Evolutionary conservation across 768 basidiomycete genomes (phyloP).

Genomic region (Antrodiella citrinella): DNA sequence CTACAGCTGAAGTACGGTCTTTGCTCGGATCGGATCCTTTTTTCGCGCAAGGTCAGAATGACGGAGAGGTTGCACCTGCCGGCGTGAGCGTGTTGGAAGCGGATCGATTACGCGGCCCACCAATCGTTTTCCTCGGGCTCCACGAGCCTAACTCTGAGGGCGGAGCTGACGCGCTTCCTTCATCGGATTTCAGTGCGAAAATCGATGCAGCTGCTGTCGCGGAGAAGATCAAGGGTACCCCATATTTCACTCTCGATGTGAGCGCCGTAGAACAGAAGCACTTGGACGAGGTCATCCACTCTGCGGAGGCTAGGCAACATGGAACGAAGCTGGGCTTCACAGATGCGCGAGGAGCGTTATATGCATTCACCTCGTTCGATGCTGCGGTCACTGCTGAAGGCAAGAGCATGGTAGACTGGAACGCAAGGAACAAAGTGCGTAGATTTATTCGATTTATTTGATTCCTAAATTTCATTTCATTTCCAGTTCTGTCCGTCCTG

Average conservation of each 20-base stretch:
- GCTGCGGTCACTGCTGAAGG: slow-evolving; percentile 75
- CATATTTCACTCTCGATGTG: slow-evolving; percentile 81
- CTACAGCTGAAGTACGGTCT: slow-evolving; percentile 51
- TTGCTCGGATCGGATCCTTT: slow-evolving; percentile 62
- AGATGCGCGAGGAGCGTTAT: slow-evolving; percentile 55
- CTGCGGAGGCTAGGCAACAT: slow-evolving; percentile 27
- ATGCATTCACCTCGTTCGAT: slow-evolving; percentile 50
- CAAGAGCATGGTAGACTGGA: slow-evolving; percentile 89
- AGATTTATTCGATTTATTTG: not conserved
- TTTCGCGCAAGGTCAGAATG: slow-evolving; percentile 60
- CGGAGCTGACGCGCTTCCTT: slow-evolving; percentile 46
- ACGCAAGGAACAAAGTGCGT: slow-evolving; percentile 72
- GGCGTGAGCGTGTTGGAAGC: slow-evolving; percentile 37
- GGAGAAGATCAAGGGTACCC: slow-evolving; percentile 63
- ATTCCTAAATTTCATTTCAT: not conserved
- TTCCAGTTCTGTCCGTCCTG: slow-evolving; percentile 89
- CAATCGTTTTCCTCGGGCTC: slow-evolving; percentile 75
- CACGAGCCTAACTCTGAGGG: slow-evolving; percentile 40
- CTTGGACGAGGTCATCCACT: slow-evolving; percentile 35
- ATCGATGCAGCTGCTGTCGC: slow-evolving; percentile 38
- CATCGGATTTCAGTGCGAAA: slow-evolving; percentile 47
- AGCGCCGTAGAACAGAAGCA: slow-evolving; percentile 38
- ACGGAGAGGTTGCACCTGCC: slow-evolving; percentile 21
- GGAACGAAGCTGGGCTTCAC: slow-evolving; percentile 45
- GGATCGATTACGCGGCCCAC: slow-evolving; percentile 48